Evolutionary conservation across 148 eudicot genomes (phyloP).

Genomic region (Persicaria tinctoria): DNA sequence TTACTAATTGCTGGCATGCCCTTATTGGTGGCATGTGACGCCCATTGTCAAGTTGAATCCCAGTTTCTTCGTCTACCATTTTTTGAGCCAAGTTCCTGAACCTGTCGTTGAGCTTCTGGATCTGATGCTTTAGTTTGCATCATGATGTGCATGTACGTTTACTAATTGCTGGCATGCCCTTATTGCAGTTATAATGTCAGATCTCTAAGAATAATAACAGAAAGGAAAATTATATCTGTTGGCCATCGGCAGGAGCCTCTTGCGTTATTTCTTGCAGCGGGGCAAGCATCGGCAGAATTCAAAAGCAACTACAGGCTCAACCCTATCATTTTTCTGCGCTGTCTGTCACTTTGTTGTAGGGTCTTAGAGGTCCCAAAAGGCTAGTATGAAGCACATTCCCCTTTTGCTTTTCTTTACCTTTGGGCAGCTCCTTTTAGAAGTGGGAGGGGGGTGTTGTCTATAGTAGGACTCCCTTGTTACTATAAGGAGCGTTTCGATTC

Average conservation of each 20-base stretch:
- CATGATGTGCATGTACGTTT: neutral
- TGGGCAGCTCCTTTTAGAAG: neutral
- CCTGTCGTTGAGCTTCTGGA: neutral
- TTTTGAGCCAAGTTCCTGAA: too few species aligned
- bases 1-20: neutral
- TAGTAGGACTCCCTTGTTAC: slow-evolving; percentile 13
- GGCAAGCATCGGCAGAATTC: slow-evolving; percentile 3
- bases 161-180: neutral
- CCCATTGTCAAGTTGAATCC: too few species aligned
- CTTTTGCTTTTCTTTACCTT: neutral
- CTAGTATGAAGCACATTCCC: neutral
- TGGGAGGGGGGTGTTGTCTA: neutral
- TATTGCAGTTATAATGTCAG: neutral
- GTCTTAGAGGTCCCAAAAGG: neutral
- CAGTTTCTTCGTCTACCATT: too few species aligned
- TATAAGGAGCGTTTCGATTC: neutral
- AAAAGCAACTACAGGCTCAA: neutral
- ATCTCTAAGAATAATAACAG: neutral
- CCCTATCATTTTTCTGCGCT: slow-evolving; percentile 8
- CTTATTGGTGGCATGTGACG: neutral
- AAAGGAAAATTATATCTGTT: neutral
- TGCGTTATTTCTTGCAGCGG: neutral
- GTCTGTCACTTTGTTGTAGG: neutral
- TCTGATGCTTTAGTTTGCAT: neutral
- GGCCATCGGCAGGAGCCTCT: neutral